These are phyloP conservation scores for Salmacisia buchloeana DNA, from an alignment of 1,284 basidiomycete genomes.

Conservation along the genomic window DNA sequence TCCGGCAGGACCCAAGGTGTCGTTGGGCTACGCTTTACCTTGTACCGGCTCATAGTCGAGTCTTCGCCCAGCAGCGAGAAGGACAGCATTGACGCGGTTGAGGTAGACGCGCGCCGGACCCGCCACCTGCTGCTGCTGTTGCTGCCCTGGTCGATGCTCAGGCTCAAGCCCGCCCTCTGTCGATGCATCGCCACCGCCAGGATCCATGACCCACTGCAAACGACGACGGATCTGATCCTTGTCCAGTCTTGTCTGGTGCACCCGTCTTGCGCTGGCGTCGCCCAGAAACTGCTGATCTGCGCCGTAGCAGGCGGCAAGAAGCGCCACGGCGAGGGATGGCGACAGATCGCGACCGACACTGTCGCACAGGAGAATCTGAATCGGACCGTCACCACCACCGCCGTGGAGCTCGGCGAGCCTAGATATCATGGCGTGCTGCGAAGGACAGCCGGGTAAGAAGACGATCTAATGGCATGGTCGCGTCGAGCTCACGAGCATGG, in stretches of 20 bases:
- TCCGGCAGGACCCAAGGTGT: too few species aligned
- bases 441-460: too few species aligned
- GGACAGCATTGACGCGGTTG: slow-evolving; percentile 70
- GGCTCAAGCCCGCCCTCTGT: not conserved
- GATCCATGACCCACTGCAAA: slow-evolving; percentile 69
- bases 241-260: slow-evolving; percentile 15
- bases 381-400: not conserved
- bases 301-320: slow-evolving; percentile 42
- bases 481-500: not conserved
- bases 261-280: not conserved
- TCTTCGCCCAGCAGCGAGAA: slow-evolving; percentile 52
- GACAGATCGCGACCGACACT: slow-evolving; percentile 23
- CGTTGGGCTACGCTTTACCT: too few species aligned
- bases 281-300: slow-evolving; percentile 20
- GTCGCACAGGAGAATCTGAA: slow-evolving; percentile 22
- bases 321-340: slow-evolving; percentile 21
- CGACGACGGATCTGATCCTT: slow-evolving; percentile 64
- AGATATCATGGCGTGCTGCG: too few species aligned
- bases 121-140: too few species aligned
- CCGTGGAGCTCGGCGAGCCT: not conserved
- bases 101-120: slow-evolving; percentile 71
- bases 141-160: slow-evolving; percentile 58
- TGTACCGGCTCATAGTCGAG: not conserved
- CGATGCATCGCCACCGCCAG: not conserved
- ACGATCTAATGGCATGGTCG: not conserved